Conservation (phyloP, 139 green algal species). For the Volvox reticuliferus region DNA sequence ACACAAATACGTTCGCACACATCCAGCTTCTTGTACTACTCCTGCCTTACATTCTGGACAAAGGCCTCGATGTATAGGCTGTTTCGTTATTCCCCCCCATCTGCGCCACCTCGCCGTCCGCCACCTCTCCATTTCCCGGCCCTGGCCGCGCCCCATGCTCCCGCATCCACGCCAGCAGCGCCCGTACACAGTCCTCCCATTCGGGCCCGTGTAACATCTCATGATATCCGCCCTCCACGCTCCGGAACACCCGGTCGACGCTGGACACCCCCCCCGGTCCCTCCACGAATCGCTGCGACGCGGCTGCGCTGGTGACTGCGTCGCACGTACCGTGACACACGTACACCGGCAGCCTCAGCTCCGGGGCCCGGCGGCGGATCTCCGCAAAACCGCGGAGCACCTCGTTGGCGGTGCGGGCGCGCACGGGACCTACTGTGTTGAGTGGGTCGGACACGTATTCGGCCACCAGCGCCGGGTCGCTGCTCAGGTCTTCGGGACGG, state of each 20-base stretch:
- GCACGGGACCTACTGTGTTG: conserved; percentile 23
- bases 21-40: not conserved
- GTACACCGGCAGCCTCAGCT: conserved; percentile 56
- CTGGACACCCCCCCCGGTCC: conserved; percentile 42
- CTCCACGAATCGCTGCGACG: conserved; percentile 37
- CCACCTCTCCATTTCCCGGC: not conserved
- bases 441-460: conserved; percentile 44
- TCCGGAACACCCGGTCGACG: conserved; percentile 39
- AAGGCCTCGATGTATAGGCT: not conserved
- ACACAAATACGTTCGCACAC: no score
- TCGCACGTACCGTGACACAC: conserved; percentile 56
- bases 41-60: not conserved
- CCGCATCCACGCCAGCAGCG: conserved; percentile 55
- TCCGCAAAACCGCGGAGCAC: conserved; percentile 26
- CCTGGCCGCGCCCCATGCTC: not conserved
- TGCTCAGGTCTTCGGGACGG: conserved; percentile 71
- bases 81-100: not conserved
- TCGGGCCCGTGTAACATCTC: conserved; percentile 67
- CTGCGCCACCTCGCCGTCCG: not conserved
- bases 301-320: conserved; percentile 44
- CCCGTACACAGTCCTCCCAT: conserved; percentile 17
- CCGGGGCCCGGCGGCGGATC: not conserved
- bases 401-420: conserved; percentile 33
- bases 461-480: conserved; percentile 55
- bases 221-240: conserved; percentile 58